These are phyloP conservation scores for Candida michaelii DNA, from an alignment of 805 yeast genomes.

Conservation along the genomic window DNA sequence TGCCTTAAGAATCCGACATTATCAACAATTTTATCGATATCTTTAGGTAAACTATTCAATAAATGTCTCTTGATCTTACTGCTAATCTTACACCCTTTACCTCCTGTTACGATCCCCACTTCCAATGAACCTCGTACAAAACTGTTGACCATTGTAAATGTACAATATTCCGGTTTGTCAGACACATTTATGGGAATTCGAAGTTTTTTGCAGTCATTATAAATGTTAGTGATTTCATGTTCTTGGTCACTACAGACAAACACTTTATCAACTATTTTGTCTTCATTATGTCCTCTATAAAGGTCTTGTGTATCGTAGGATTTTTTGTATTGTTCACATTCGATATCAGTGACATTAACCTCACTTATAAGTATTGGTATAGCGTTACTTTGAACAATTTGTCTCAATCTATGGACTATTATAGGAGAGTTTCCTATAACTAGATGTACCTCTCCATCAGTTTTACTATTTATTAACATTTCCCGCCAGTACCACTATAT, in stretches of 20 bases:
- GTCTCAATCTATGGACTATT: conserved; percentile 47
- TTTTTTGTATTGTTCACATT: conserved; percentile 10
- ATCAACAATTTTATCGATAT: conserved; percentile 66
- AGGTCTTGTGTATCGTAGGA: conserved; percentile 46
- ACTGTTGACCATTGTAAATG: conserved; percentile 76
- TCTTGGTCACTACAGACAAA: conserved; percentile 48
- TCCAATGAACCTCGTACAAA: conserved; percentile 72
- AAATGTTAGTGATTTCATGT: conserved; percentile 30
- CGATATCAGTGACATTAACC: not conserved
- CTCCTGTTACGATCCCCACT: conserved; percentile 79
- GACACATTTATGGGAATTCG: conserved; percentile 84
- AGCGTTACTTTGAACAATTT: conserved; percentile 56
- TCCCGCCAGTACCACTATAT: no score
- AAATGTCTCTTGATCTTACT: conserved; percentile 76
- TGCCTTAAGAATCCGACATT: conserved; percentile 68
- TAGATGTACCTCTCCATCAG: conserved; percentile 47
- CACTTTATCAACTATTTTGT: conserved; percentile 68
- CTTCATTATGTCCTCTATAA: conserved; percentile 58
- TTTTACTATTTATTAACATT: conserved; percentile 33
- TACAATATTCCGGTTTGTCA: conserved; percentile 68
- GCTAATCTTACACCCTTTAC: conserved; percentile 88
- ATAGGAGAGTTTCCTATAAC: conserved; percentile 53
- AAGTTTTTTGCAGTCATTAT: conserved; percentile 49
- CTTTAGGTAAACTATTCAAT: conserved; percentile 60
- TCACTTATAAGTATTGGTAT: conserved; percentile 48